Evolutionary conservation across 1,139 yeast genomes (phyloP).

Genomic region (Pichia sp.): DNA sequence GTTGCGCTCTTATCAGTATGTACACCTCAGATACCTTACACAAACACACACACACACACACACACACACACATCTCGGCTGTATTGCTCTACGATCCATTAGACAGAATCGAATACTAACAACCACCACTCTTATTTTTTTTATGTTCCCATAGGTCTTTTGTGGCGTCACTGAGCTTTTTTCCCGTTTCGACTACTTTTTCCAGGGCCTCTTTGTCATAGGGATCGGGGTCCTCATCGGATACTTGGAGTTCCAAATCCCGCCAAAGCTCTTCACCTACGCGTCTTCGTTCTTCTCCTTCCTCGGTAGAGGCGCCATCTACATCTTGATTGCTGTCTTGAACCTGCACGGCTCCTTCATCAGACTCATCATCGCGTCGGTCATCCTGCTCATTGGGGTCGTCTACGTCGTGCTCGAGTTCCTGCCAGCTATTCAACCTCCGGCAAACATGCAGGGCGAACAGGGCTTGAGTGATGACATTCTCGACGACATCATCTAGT

Average conservation of each 20-base stretch:
- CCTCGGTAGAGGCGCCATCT: conserved; percentile 75
- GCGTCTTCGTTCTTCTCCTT: conserved; percentile 82
- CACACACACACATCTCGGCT: neutral
- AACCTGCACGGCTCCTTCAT: conserved; percentile 59
- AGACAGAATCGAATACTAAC: neutral
- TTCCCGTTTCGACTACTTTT: conserved; percentile 45
- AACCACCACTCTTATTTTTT: neutral
- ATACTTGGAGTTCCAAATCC: conserved; percentile 59
- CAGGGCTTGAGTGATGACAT: conserved; percentile 42
- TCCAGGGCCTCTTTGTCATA: conserved; percentile 53
- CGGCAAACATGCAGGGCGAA: conserved; percentile 65
- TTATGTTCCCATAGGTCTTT: conserved; percentile 35
- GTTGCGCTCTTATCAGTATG: conserved; percentile 48
- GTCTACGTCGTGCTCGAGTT: conserved; percentile 61
- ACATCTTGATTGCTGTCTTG: conserved; percentile 62
- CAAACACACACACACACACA: neutral
- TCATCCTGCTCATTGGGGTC: conserved; percentile 57
- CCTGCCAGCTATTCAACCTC: conserved; percentile 65
- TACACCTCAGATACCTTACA: neutral
- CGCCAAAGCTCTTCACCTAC: conserved; percentile 63
- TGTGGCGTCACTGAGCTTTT: conserved; percentile 60
- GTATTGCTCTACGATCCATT: no score
- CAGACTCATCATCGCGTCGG: conserved; percentile 51
- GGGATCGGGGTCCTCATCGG: conserved; percentile 55
- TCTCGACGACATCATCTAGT: conserved; percentile 29